Percentiles rank a stretch among this genome's conserved stretches.
Evolutionary conservation across 108 stramenopile genomes (phyloP).

Genomic region (Nitzschia sp.): DNA sequence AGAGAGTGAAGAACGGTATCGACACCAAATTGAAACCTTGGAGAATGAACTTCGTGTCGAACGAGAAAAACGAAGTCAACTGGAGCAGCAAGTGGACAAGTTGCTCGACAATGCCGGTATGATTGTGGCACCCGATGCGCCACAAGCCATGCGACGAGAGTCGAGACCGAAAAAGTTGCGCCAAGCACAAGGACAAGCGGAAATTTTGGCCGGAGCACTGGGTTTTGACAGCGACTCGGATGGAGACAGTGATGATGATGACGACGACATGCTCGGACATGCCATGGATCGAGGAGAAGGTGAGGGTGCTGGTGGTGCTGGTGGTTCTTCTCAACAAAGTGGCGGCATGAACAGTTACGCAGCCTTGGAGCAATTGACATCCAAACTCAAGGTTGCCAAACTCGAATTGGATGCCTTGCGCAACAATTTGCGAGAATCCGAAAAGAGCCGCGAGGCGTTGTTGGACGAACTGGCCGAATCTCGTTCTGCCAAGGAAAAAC

Average conservation of each 20-base stretch:
- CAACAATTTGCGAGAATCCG: conserved; percentile 57
- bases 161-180: conserved; percentile 54
- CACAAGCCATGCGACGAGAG: conserved; percentile 18
- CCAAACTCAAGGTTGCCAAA: conserved; percentile 59
- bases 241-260: conserved; percentile 59
- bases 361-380: conserved; percentile 74
- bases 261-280: conserved; percentile 13
- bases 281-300: conserved; percentile 25
- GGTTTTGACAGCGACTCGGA: conserved; percentile 48
- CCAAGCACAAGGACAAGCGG: conserved; percentile 58
- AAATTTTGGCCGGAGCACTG: conserved; percentile 71
- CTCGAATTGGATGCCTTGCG: conserved; percentile 60
- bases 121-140: conserved; percentile 15
- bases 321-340: not conserved
- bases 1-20: conserved; percentile 80
- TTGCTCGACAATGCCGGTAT: conserved; percentile 56
- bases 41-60: conserved; percentile 60
- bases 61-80: conserved; percentile 48
- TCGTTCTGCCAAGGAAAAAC: conserved; percentile 63
- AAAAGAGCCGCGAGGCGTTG: conserved; percentile 53
- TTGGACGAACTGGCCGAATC: conserved; percentile 57
- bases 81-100: conserved; percentile 65
- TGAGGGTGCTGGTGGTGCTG: not conserved
- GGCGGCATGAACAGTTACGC: conserved; percentile 50
- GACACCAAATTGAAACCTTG: conserved; percentile 55